Base-by-base conservation (phyloP, 2,329 filamentous ascomycete genomes). In the Alternaria rosae region DNA sequence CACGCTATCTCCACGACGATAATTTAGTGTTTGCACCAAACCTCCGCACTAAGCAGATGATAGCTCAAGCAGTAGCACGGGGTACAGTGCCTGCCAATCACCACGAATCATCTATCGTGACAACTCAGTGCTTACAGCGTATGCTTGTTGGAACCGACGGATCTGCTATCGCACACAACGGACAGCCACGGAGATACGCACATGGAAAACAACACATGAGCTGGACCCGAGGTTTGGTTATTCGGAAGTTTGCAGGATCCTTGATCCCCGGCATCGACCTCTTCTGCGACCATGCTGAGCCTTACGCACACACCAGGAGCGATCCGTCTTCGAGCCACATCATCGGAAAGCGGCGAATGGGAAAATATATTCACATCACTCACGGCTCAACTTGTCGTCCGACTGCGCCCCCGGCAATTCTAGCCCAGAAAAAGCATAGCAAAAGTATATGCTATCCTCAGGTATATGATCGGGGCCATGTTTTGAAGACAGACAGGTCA, bases 231-330 rank as follows among this genome's bases (percentile, higher is more conserved):
- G n/a, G 9, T 21, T 43, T 54, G 52, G n/a, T 21, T n/a, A 26
- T 44, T 41, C 20, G 52, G 41, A 15, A 28, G 38, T 41, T 21
- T 42, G 21, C 48, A 50, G 35, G 21, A 26, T 23, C 25, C 12
- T 25, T 20, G 12, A 26, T 38, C 32, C 25, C 43, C 15, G 32
- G 15, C 26, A n/a, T 44, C 17, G 43, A 57, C 61, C 61, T 38
- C 21, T 50, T 61, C 57, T 63, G 61, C 61, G 43, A 54, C 52
- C 61, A 45, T 48, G 42, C 53, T 26, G 42, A 54, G 50, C 61
- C 48, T 57, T 64, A 45, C 32, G 42, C 61, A 61, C 53, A 52
- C 48, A 55, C 23, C 47, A 48, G 26, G 20, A 48, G 42, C 30
- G 23, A 13, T 41, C 30, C 30, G 20, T 17, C 12, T 26, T 42